Conservation (phyloP, 345 rosid genomes). For the Trapa bicornis region DNA sequence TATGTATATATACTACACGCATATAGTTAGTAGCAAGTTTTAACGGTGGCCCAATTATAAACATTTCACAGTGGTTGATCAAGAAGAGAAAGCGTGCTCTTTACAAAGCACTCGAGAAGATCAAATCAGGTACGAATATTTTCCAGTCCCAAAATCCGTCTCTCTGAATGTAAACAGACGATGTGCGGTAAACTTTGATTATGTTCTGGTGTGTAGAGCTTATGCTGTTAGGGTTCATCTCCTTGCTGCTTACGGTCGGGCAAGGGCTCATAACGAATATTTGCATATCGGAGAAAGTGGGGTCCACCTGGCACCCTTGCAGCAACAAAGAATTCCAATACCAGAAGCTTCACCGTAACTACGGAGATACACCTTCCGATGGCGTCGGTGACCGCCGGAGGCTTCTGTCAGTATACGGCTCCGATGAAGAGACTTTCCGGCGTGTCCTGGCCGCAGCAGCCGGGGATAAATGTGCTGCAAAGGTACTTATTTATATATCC, state of each 20-base stretch:
- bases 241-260: conserved; percentile 60
- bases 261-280: conserved; percentile 34
- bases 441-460: conserved; percentile 8
- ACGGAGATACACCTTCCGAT: background rate
- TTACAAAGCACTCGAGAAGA: conserved; percentile 16
- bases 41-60: too few relatives aligned
- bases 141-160: background rate
- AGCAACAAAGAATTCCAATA: background rate
- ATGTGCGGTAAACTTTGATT: too few relatives aligned
- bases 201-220: conserved; percentile 36
- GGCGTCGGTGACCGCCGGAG: conserved; percentile 24
- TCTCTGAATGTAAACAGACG: too few relatives aligned
- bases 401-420: conserved; percentile 21
- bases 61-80: conserved; percentile 11
- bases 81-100: conserved; percentile 12
- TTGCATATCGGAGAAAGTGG: conserved; percentile 46
- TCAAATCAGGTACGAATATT: conserved; percentile 10
- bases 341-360: background rate
- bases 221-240: conserved; percentile 79
- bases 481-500: background rate
- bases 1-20: too few relatives aligned
- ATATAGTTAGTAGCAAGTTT: too few relatives aligned
- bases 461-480: conserved; percentile 4
- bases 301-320: conserved; percentile 68
- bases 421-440: conserved; percentile 8